Evolutionary conservation across 2,329 filamentous ascomycete genomes (phyloP).

Genomic region (Aureobasidium pullulans): DNA sequence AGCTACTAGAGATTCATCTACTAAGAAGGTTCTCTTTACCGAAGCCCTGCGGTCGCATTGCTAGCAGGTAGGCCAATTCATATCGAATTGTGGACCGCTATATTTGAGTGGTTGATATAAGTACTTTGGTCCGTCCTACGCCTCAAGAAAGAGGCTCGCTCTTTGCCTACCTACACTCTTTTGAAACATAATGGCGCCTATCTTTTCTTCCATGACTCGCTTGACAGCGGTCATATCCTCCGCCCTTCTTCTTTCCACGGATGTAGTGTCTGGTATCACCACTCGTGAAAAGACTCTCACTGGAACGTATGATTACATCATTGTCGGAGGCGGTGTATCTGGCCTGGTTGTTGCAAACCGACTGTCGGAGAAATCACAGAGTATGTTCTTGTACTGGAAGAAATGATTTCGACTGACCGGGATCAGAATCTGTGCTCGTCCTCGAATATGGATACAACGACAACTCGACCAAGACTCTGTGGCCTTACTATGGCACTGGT

Average conservation of each 20-base stretch:
- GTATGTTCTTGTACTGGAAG: constrained; percentile 13
- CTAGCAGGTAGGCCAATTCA: background rate
- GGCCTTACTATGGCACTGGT: constrained; percentile 11
- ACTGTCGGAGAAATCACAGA: constrained; percentile 19
- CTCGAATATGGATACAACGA: constrained; percentile 16
- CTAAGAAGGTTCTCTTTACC: background rate
- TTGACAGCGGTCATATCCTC: background rate
- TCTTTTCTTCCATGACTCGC: constrained; percentile 1
- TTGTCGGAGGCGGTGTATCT: constrained; percentile 33
- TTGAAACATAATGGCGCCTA: constrained; percentile 1
- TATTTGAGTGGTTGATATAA: background rate
- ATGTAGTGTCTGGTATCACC: background rate
- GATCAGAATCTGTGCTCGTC: constrained; percentile 15
- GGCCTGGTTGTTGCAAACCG: constrained; percentile 32
- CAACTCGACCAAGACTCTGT: constrained; percentile 14
- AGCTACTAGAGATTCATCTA: background rate
- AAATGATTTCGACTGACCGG: background rate
- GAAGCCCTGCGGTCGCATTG: background rate
- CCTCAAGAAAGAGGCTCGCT: background rate
- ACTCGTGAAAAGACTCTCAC: constrained; percentile 1
- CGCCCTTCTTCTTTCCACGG: background rate
- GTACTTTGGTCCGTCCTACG: background rate
- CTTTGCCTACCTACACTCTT: background rate
- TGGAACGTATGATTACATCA: constrained; percentile 29
- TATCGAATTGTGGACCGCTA: background rate